Base-by-base conservation (phyloP, 2,329 filamentous ascomycete genomes). In the Penicillium brasilianum region DNA sequence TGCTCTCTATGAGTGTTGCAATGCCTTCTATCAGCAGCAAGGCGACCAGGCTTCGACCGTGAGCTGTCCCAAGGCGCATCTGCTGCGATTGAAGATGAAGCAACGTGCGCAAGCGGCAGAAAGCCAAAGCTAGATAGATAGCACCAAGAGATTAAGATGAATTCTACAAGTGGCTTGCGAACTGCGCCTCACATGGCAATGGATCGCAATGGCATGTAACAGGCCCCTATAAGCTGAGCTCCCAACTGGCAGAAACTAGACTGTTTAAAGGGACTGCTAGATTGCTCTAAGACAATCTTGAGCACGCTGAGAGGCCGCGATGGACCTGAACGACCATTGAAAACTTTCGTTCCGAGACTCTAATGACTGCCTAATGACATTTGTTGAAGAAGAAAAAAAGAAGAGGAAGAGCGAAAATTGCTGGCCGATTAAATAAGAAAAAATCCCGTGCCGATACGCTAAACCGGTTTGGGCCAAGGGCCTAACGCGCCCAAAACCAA, bases 281-380 rank as follows among this genome's bases (percentile, higher is more conserved):
- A 79, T 82, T 83, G 87, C 77, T 90, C 91, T 96, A 92, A 90
- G 94, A 90, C 91, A 85, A 91, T 93, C 92, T 89, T 93, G 93
- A 99, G 95, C 95, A 92, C 94, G 93, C 91, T 83, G 83, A 82
- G 90, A 93, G 91, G 85, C 89, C 86, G 81, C 84, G 78, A 84
- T 39, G 88, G 86, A 89, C 87, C 92, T 96, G 91, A 92, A 91
- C 88, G 93, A 92, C 90, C 87, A 98, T 86, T 92, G 91, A 93
- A 75, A 77, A 75, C 69, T 87, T 90, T 88, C 91, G 88, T 88
- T 90, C 90, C 93, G 94, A 96, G 95, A 99, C 95, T 99, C 95
- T 98, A 98, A 94, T 91, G 91, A 91, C 87, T 89, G 90, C 89
- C 92, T 94, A 84, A 76, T 76, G 81, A 85, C 82, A 84, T 84